phyloP scores from a whole-genome alignment of 73 alveolate species.

The Paramecium tetraurelia region DNA sequence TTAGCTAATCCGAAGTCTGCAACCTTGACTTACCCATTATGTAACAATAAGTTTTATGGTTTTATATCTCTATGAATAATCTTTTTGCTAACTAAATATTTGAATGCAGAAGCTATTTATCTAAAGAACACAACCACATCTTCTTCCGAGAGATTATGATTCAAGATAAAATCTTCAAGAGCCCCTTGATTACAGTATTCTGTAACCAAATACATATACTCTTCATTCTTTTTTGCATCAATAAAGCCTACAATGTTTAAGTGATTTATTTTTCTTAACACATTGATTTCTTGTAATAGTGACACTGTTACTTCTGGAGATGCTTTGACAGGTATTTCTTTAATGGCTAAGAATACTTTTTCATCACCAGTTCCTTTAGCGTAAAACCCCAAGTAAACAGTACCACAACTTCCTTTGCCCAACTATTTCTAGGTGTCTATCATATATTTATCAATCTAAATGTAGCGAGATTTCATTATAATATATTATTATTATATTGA shows the following conservation, averaged over 20 bases:
- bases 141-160: constrained; percentile 49
- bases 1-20: constrained; percentile 62
- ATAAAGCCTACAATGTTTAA: constrained; percentile 70
- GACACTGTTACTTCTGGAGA: constrained; percentile 85
- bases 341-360: constrained; percentile 41
- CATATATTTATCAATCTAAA: constrained; percentile 51
- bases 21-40: constrained; percentile 18
- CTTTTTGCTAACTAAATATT: not conserved
- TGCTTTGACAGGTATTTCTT: constrained; percentile 56
- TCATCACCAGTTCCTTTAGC: constrained; percentile 29
- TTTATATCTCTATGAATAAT: constrained; percentile 57
- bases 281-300: constrained; percentile 72
- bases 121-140: constrained; percentile 42
- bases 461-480: not conserved
- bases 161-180: constrained; percentile 38
- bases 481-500: not conserved
- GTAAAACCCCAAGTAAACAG: constrained; percentile 58
- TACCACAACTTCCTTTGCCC: constrained; percentile 52
- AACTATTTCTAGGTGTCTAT: constrained; percentile 35
- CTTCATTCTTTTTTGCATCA: constrained; percentile 72
- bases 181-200: constrained; percentile 69
- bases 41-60: constrained; percentile 43
- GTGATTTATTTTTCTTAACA: constrained; percentile 72
- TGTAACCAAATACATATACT: constrained; percentile 65
- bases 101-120: constrained; percentile 49